Conservation (phyloP, 257 asterid genomes). For the Oldenlandia corymbosa region DNA sequence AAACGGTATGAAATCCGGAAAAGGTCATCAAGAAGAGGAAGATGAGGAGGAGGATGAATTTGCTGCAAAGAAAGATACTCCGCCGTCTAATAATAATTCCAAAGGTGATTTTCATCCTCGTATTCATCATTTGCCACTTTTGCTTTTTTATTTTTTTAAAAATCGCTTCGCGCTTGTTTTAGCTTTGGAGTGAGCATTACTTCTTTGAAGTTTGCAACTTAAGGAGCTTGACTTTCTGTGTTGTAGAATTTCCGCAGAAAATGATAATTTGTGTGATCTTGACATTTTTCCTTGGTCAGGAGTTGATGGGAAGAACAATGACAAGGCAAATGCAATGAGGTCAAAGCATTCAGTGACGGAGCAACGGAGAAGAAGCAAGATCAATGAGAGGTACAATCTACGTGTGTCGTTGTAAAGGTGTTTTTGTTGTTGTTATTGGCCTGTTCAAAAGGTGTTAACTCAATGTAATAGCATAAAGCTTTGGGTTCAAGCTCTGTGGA, state of each 20-base stretch:
- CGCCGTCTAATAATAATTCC: conserved; percentile 46
- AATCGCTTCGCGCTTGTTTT: background rate
- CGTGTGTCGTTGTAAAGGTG: background rate
- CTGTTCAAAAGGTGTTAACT: no score
- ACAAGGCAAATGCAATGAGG: conserved; percentile 34
- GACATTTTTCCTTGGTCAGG: background rate
- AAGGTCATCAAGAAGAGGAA: conserved; percentile 65
- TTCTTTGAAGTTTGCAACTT: background rate
- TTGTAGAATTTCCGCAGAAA: background rate
- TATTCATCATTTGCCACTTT: background rate
- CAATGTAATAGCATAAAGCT: no score
- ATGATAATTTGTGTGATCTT: background rate
- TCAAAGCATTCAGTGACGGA: conserved; percentile 43
- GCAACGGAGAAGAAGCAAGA: conserved; percentile 38
- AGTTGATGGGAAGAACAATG: conserved; percentile 33
- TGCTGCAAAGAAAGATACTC: conserved; percentile 47
- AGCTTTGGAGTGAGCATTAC: background rate
- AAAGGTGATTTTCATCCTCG: conserved; percentile 33
- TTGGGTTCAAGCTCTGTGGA: background rate
- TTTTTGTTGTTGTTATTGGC: background rate
- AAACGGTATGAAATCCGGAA: conserved; percentile 59
- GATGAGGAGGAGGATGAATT: conserved; percentile 72
- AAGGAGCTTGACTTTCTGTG: background rate
- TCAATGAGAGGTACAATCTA: conserved; percentile 32
- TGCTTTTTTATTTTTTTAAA: background rate